Evolutionary conservation across 2,329 filamentous ascomycete genomes (phyloP), one percentile per base, ranked within the genome.

Genomic region (Lizonia empirigonia): DNA sequence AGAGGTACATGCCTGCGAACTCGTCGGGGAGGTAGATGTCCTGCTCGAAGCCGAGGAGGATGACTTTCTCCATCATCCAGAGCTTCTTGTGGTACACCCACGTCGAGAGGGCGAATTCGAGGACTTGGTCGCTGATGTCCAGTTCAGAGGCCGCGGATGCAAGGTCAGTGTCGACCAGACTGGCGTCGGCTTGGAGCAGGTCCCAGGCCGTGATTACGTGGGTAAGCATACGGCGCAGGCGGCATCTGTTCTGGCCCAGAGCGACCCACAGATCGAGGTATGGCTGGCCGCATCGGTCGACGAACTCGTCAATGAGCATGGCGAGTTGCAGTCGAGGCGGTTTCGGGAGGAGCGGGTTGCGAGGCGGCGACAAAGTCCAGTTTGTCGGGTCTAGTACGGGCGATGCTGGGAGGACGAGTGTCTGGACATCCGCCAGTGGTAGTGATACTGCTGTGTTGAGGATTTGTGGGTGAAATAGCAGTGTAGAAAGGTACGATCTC

Each of bases 81-180:
- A 97, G 80, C 72, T 97, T 97, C 74, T 96, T 90, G 53, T 92
- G 83, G 64, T 93, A 95, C 0, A 87, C 84, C 94, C 94, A 99
- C 3, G 89, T 91, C 1, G 89, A 91, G 0, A 97, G 79, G 0
- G 91, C 86, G 44, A 89, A 87, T 0, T 84, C 87, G 1, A 84
- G 80, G 32, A 81, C 77, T 35, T 86, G 82, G 2, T 75, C 54
- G 0, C 27, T 12, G 15, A 68, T 32, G 9, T 46, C 48, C 2
- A 71, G 52, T 3, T 65, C 55, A 1, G 54, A 76, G 40, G 77
- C 78, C 1, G 62, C 57, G 2, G 38, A 27, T 0, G 74, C 68
- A 53, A 75, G 74, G 41, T 68, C 78, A 51, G 80, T 78, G 26
- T 80, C 72, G 13, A 87, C 71, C 2, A 87, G 80, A 33, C 50